Evolutionary conservation across 2,329 filamentous ascomycete species (phyloP), one percentile per base, ranked within the genome.

Genomic region (Penicillium sp.): DNA sequence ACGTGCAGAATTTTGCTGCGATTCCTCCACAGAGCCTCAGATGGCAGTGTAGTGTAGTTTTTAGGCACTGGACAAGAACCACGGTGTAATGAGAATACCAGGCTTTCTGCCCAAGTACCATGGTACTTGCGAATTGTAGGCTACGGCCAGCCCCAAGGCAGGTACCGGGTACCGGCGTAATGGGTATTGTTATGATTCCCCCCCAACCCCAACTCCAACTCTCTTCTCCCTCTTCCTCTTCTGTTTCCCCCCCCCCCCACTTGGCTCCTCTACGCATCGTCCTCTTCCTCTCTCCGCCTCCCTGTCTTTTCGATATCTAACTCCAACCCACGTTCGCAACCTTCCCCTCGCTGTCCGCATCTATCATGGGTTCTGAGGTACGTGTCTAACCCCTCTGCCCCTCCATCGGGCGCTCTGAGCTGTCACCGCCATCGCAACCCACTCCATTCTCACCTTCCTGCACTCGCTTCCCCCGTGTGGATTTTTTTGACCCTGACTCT

Each of bases 281-380:
- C 45, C 20, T 32, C 26, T 34, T 39, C 20, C 29, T 39, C 34
- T 46, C 33, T 39, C 33, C 41, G 19, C 29, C 47, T 36, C 39
- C 43, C 43, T 35, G 25, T 41, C 45, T 37, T 45, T 46, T 39
- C 41, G 30, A 50, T 39, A 47, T 51, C 79, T 81, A 85, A 84
- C 43, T 45, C n/a, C n/a, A n/a, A n/a, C n/a, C 26, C 23, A 19
- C 27, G 15, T 25, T 39, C 33, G 31, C 35, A 38, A 41, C 30
- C 48, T 16, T 28, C 32, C 39, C 38, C 25, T n/a, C 21, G 21
- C 14, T 18, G 43, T 43, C 29, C 43, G 43, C 54, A 55, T 50
- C 59, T 66, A 78, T 62, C 64, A 81, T 81, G 78, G 74, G 76
- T 67, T 77, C 75, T 71, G 79, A 82, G 73, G 79, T 82, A 77